Base-by-base conservation (phyloP, 768 basidiomycete genomes). In the Tephrocybe sp. region DNA sequence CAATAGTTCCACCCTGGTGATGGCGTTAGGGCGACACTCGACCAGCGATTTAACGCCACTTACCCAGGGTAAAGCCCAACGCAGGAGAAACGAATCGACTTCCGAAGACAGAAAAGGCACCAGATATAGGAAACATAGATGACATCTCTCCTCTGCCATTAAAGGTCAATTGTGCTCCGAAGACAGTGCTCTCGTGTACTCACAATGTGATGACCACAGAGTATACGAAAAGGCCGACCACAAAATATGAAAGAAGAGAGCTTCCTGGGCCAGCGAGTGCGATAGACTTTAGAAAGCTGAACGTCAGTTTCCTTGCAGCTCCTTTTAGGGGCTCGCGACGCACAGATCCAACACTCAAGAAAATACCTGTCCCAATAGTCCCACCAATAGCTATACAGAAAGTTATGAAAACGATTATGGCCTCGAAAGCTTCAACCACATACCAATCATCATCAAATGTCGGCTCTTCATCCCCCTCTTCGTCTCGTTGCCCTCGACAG, bases 341-440 rank as follows among this genome's bases (percentile, higher is more conserved):
- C 46, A 78, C 78, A 42, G 77, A 75, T 41, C 81, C 83, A 33
- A 79, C 80, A 61, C 80, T 80, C 60, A 84, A 67, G 58, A 84
- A 84, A 37, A 84, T 81, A 43, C 82, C 81, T 2, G 78, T 80
- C n/a, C 79, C 79, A 34, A 81, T 81, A 0, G 80, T 83, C 0
- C 80, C 79, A 15, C 80, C 79, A 50, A 81, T 79, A 20, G 78
- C 79, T 78, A 45, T 10, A 39, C n/a, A 17, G 23, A 36, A 24
- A 12, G 38, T 30, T 20, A n/a, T 14, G 30, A 32, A 11, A 14
- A 30, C 15, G 17, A 32, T 28, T 33, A n/a, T 15, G 11, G 0
- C n/a, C 15, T 11, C 26, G 1, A 23, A 10, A 18, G 18, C 18
- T 6, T n/a, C 15, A 15, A 12, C 28, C 30, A 57, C 59, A 1